phyloP scores from a whole-genome alignment of 257 asterid species.

The Cordia subcordata region DNA sequence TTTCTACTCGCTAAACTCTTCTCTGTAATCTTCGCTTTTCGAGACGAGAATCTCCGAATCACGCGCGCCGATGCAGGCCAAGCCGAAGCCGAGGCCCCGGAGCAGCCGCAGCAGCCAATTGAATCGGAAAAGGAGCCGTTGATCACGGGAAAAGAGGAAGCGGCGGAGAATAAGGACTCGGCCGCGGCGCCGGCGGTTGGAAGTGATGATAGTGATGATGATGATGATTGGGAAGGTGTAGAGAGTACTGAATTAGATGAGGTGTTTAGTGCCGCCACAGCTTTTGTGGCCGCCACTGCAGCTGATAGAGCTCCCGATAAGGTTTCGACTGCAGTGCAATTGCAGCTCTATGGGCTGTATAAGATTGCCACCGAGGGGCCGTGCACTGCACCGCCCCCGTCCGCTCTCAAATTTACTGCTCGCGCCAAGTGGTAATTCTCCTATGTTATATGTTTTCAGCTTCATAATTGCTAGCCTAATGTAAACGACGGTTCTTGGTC shows the following conservation, averaged over 20 bases:
- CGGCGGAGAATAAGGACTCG: background rate
- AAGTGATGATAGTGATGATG: slow-evolving; percentile 34
- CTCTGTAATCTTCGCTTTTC: slow-evolving; percentile 80
- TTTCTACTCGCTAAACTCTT: slow-evolving; percentile 85
- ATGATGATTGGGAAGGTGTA: slow-evolving; percentile 98
- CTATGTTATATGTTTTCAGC: background rate
- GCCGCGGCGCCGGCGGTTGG: slow-evolving; percentile 13
- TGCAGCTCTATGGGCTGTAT: slow-evolving; percentile 82
- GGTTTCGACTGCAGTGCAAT: slow-evolving; percentile 77
- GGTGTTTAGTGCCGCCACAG: slow-evolving; percentile 88
- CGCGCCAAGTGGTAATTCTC: slow-evolving; percentile 83
- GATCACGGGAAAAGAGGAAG: slow-evolving; percentile 9
- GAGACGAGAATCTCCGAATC: slow-evolving; percentile 79
- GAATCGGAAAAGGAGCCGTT: slow-evolving; percentile 40
- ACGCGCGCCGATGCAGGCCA: slow-evolving; percentile 51
- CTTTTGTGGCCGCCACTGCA: slow-evolving; percentile 88
- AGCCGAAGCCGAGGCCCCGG: slow-evolving; percentile 11
- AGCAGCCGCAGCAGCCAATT: background rate
- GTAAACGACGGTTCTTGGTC: background rate
- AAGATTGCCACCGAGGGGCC: slow-evolving; percentile 99
- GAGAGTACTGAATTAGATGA: slow-evolving; percentile 97
- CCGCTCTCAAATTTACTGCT: slow-evolving; percentile 89
- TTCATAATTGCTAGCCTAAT: background rate
- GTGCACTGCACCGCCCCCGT: slow-evolving; percentile 75
- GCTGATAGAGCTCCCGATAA: slow-evolving; percentile 60